Conservation (phyloP, 768 basidiomycete genomes). For the Tulasnella sp. region DNA sequence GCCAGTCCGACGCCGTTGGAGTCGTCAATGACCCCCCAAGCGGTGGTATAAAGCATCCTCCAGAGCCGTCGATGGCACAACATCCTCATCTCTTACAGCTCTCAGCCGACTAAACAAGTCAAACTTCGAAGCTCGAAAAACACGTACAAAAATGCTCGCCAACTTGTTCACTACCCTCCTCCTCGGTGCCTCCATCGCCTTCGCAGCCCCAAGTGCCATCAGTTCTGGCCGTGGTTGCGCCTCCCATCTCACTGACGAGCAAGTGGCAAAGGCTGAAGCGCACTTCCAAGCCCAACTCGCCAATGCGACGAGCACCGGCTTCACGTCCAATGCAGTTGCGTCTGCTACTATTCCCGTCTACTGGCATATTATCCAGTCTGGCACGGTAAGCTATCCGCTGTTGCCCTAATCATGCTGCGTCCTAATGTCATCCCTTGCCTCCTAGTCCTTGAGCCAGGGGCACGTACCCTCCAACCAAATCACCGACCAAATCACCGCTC, state of each 20-base stretch:
- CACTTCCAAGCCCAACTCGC: not conserved
- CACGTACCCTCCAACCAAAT: constrained; percentile 19
- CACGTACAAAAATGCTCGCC: too few relatives aligned
- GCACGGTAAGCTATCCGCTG: not conserved
- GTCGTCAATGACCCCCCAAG: too few relatives aligned
- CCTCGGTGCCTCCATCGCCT: not conserved
- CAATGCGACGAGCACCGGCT: not conserved
- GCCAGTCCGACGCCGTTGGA: too few relatives aligned
- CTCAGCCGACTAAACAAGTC: too few relatives aligned
- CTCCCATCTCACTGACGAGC: not conserved
- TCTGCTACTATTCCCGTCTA: not conserved
- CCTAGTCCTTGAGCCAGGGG: not conserved
- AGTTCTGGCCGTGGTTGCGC: not conserved
- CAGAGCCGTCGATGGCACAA: too few relatives aligned
- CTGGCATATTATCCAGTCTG: constrained; percentile 1
- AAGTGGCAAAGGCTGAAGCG: constrained; percentile 8
- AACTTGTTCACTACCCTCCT: not conserved
- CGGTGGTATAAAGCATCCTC: too few relatives aligned
- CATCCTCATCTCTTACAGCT: too few relatives aligned
- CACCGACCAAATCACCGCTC: constrained; percentile 16
- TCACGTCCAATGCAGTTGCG: not conserved
- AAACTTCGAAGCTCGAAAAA: too few relatives aligned
- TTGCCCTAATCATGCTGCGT: too few relatives aligned
- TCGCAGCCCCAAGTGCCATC: not conserved
- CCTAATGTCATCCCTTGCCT: not conserved